phyloP scores from a whole-genome alignment of 108 stramenopile genomes.

The Nitzschia palea region DNA sequence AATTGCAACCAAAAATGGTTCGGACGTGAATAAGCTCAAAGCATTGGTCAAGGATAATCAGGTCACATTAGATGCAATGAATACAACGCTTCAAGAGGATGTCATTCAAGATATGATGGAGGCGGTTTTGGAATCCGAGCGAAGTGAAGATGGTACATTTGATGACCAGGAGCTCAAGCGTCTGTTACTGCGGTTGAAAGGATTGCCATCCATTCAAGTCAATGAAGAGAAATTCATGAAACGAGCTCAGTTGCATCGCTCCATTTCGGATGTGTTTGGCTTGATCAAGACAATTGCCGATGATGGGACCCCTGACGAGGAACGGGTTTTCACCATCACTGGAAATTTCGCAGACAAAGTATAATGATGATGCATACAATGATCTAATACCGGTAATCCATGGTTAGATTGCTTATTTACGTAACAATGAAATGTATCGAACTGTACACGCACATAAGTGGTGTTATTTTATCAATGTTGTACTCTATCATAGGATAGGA shows the following conservation, averaged over 20 bases:
- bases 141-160: slow-evolving; percentile 18
- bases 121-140: slow-evolving; percentile 21
- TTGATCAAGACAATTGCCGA: slow-evolving; percentile 12
- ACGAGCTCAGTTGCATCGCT: slow-evolving; percentile 7
- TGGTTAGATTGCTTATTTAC: too few species aligned
- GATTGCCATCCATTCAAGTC: slow-evolving; percentile 16
- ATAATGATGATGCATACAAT: not conserved
- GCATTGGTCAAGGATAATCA: slow-evolving; percentile 30
- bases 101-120: slow-evolving; percentile 29
- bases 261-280: not conserved
- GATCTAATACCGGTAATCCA: too few species aligned
- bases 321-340: slow-evolving; percentile 19
- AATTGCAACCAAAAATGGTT: slow-evolving; percentile 26
- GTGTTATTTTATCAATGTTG: too few species aligned
- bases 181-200: slow-evolving; percentile 25
- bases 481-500: too few species aligned
- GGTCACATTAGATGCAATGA: slow-evolving; percentile 16
- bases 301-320: not conserved
- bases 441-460: too few species aligned
- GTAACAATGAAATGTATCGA: too few species aligned
- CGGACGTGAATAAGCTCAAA: slow-evolving; percentile 14
- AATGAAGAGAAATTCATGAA: slow-evolving; percentile 25
- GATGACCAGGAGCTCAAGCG: slow-evolving; percentile 14
- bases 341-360: not conserved
- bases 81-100: slow-evolving; percentile 8